These are phyloP conservation scores for Xerocomellus dryophilus DNA, from an alignment of 768 basidiomycete genomes.

Conservation along the genomic window DNA sequence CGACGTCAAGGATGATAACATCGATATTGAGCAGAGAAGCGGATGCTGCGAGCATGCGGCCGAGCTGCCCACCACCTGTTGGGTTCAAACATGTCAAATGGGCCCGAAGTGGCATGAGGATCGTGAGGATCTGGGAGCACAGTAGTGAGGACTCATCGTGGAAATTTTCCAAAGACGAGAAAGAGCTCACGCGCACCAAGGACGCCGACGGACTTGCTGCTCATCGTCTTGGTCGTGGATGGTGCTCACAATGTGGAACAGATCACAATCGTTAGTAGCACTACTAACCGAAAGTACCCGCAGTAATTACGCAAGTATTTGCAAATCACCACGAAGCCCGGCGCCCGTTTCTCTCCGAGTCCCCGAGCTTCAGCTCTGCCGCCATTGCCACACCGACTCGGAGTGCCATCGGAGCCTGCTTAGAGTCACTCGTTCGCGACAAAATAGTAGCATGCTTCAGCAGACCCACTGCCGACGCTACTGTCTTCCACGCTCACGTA, in stretches of 20 bases:
- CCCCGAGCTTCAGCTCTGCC: no score
- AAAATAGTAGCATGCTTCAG: no score
- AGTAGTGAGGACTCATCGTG: conserved; percentile 9
- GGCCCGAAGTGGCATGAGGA: background rate
- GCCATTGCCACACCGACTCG: no score
- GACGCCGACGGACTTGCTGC: conserved; percentile 26
- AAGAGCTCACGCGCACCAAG: conserved; percentile 30
- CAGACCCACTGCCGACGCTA: no score
- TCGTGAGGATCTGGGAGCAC: conserved; percentile 7
- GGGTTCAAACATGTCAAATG: conserved; percentile 1
- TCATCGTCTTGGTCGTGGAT: conserved; percentile 18
- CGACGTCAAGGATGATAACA: conserved; percentile 81
- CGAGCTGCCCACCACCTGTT: conserved; percentile 92
- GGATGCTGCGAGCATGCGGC: conserved; percentile 91
- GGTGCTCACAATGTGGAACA: background rate
- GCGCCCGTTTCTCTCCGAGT: no score
- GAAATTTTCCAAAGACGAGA: background rate
- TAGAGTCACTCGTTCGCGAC: no score
- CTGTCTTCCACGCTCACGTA: no score
- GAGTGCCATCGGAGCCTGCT: no score
- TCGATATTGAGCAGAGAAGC: conserved; percentile 85
- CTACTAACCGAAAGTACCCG: background rate
- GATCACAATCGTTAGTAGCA: no score
- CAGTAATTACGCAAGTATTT: background rate
- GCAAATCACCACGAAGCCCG: no score